phyloP scores from a whole-genome alignment of 129 eudicot genomes.

The Flaveria trinervia region DNA sequence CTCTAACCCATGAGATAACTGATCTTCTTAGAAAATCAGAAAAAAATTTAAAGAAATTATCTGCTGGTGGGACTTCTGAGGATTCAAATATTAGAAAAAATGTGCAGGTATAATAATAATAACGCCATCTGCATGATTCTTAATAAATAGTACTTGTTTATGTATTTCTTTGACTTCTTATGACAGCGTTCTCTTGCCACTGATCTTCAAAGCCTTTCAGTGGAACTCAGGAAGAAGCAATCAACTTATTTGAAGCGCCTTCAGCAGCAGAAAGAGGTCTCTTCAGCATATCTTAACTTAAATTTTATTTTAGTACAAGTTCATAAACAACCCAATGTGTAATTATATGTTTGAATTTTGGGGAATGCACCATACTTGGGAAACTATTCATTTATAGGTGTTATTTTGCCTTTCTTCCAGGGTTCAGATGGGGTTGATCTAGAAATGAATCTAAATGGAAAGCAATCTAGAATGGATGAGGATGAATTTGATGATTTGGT shows the following conservation, averaged over 20 bases:
- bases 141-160: constrained; percentile 1
- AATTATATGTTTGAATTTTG: constrained; percentile 2
- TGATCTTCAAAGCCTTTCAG: constrained; percentile 82
- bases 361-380: constrained; percentile 4
- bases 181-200: constrained; percentile 96
- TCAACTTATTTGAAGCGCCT: constrained; percentile 81
- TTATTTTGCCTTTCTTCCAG: constrained; percentile 19
- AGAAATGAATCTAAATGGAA: constrained; percentile 87
- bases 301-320: background rate
- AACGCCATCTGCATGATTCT: background rate
- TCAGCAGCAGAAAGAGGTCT: constrained; percentile 84
- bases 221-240: constrained; percentile 82
- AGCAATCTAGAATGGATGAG: constrained; percentile 50
- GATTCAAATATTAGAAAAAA: constrained; percentile 82
- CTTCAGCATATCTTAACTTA: constrained; percentile 17
- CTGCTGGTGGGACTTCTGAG: constrained; percentile 83
- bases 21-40: constrained; percentile 70
- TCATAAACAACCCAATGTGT: background rate
- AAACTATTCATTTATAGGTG: constrained; percentile 15
- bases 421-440: constrained; percentile 69
- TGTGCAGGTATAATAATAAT: constrained; percentile 69
- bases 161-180: constrained; percentile 16
- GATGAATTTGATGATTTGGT: constrained; percentile 79
- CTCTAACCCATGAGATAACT: constrained; percentile 83
- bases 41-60: constrained; percentile 67